Evolutionary conservation across 305 asterid species (phyloP).

Genomic region (Fraxinus floribunda): DNA sequence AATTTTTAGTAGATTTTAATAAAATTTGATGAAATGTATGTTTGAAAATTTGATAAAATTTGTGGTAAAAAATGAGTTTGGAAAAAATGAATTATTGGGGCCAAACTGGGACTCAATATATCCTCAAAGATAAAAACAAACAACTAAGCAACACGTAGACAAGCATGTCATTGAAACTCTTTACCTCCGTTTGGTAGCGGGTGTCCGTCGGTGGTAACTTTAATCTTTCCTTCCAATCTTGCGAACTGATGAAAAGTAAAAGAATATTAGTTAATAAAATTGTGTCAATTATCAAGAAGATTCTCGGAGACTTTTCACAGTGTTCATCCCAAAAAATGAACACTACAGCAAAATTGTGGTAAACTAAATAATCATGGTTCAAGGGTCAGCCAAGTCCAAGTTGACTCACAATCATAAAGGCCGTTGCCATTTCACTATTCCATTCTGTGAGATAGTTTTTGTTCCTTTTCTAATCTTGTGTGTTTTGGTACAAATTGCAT

Average conservation of each 20-base stretch:
- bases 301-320: neutral
- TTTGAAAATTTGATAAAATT: no score
- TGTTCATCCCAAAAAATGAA: neutral
- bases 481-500: neutral
- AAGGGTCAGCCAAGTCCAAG: neutral
- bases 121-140: neutral
- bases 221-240: constrained; percentile 83
- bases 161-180: constrained; percentile 10
- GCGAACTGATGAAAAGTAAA: constrained; percentile 48
- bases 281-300: neutral
- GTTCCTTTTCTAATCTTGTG: neutral
- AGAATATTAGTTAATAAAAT: constrained; percentile 6
- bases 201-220: constrained; percentile 67
- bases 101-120: neutral
- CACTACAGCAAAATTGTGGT: neutral
- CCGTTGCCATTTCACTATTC: neutral
- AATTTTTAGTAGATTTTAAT: no score
- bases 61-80: no score
- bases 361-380: neutral
- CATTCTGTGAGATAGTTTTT: neutral
- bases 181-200: constrained; percentile 85
- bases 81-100: neutral
- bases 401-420: neutral
- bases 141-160: neutral
- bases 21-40: no score